A percentile compares a stretch with the other conserved stretches of the same genome.
These are phyloP conservation scores for Mycena galericulata DNA, from an alignment of 768 basidiomycete species.

Conservation along the genomic window DNA sequence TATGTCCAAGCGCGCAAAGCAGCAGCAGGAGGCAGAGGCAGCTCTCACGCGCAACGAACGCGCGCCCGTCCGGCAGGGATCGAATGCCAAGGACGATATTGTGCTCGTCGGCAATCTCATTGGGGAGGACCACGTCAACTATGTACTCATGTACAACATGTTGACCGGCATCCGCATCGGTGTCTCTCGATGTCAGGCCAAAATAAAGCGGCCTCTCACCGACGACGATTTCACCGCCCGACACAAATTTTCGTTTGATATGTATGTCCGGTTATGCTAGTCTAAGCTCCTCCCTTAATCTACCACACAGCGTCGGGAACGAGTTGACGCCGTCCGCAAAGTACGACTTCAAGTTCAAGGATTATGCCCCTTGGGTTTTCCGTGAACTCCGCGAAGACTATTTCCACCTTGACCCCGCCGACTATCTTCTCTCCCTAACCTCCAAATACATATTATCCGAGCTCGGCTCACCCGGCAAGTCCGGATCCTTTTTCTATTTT, in stretches of 20 bases:
- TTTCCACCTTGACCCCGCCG: conserved; percentile 96
- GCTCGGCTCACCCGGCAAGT: conserved; percentile 97
- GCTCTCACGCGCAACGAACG: conserved; percentile 56
- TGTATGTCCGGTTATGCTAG: conserved; percentile 64
- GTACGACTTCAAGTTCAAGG: conserved; percentile 99
- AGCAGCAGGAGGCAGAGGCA: conserved; percentile 72
- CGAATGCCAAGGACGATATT: conserved; percentile 29
- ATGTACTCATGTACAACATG: conserved; percentile 99
- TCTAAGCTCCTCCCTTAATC: conserved; percentile 4
- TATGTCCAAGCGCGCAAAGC: conserved; percentile 75
- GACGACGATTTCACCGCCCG: conserved; percentile 88
- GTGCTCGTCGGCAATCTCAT: conserved; percentile 82
- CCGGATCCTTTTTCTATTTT: conserved; percentile 99
- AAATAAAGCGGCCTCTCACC: conserved; percentile 87
- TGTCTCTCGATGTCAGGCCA: conserved; percentile 96
- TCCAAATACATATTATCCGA: conserved; percentile 98
- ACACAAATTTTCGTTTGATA: conserved; percentile 98
- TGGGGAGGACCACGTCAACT: conserved; percentile 98
- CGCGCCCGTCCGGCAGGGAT: conserved; percentile 26
- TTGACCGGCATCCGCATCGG: conserved; percentile 97
- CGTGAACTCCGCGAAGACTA: conserved; percentile 93
- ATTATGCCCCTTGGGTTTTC: conserved; percentile 99
- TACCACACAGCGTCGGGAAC: conserved; percentile 81
- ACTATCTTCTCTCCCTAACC: conserved; percentile 96
- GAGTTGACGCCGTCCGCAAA: conserved; percentile 97